Evolutionary conservation across 75 land plant species (phyloP).

Genomic region (Selaginella moellendorffii): DNA sequence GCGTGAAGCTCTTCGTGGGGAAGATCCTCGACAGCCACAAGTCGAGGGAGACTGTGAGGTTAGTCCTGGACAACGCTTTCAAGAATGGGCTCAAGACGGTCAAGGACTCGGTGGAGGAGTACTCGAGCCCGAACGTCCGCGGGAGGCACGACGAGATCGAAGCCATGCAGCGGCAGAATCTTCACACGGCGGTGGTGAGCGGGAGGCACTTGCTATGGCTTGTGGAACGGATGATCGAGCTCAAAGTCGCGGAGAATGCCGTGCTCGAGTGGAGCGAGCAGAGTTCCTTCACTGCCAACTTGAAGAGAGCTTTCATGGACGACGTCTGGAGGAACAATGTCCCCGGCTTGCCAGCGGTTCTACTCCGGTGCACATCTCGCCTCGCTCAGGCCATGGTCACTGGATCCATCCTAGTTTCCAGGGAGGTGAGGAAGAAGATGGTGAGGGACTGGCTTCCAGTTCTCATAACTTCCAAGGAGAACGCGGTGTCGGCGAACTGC

Average conservation of each 20-base stretch:
- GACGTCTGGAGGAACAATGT: conserved; percentile 79
- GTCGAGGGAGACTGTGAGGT: conserved; percentile 46
- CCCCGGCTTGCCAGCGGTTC: conserved; percentile 56
- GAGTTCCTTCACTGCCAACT: conserved; percentile 47
- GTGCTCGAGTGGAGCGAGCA: conserved; percentile 89
- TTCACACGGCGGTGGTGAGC: conserved; percentile 55
- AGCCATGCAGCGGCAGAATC: conserved; percentile 70
- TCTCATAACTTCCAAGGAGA: conserved; percentile 49
- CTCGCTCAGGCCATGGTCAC: conserved; percentile 65
- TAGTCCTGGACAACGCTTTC: conserved; percentile 60
- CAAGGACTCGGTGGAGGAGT: conserved; percentile 65
- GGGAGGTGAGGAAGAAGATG: conserved; percentile 71
- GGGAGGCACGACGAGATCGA: conserved; percentile 81
- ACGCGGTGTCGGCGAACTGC: conserved; percentile 21
- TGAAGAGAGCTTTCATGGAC: conserved; percentile 65
- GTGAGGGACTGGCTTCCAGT: conserved; percentile 86
- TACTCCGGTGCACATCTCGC: conserved; percentile 52
- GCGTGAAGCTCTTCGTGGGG: conserved; percentile 74
- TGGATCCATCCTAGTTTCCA: conserved; percentile 47
- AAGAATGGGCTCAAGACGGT: conserved; percentile 40
- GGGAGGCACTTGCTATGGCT: conserved; percentile 69
- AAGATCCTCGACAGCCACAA: conserved; percentile 56
- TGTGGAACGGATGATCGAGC: conserved; percentile 84
- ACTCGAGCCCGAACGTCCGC: conserved; percentile 77
- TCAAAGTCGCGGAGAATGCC: conserved; percentile 64